Evolutionary conservation across 1,284 basidiomycete species (phyloP).

Genomic region (Ustilago tritici): DNA sequence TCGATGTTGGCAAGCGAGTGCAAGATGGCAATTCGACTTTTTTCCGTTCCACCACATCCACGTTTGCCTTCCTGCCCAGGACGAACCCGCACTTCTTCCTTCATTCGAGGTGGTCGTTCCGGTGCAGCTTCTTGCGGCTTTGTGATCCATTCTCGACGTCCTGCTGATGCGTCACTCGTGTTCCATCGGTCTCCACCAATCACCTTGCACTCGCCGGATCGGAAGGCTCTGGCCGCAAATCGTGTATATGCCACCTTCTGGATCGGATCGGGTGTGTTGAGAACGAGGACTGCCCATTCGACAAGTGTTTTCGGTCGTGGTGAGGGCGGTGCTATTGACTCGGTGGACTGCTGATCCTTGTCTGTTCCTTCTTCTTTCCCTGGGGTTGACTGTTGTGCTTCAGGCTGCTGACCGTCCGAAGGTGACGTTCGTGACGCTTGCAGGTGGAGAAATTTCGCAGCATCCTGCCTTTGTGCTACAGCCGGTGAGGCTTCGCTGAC

Average conservation of each 20-base stretch:
- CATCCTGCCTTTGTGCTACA: slow-evolving; percentile 25
- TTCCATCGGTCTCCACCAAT: slow-evolving; percentile 73
- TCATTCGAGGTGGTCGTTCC: slow-evolving; percentile 76
- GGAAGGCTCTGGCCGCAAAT: slow-evolving; percentile 78
- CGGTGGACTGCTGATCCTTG: background rate
- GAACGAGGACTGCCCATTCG: slow-evolving; percentile 80
- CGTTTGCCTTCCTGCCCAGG: slow-evolving; percentile 77
- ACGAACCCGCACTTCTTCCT: slow-evolving; percentile 74
- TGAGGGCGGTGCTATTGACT: slow-evolving; percentile 35
- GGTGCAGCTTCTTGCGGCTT: slow-evolving; percentile 73
- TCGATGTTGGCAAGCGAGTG: slow-evolving; percentile 89
- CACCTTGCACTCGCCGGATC: slow-evolving; percentile 77
- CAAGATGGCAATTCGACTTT: slow-evolving; percentile 80
- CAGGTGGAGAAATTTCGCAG: slow-evolving; percentile 34
- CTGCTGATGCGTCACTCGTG: slow-evolving; percentile 10
- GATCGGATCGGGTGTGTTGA: slow-evolving; percentile 79
- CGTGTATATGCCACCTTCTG: slow-evolving; percentile 80
- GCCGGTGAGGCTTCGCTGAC: slow-evolving; percentile 78
- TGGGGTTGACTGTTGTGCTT: background rate
- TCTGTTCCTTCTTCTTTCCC: background rate
- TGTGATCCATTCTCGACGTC: slow-evolving; percentile 38
- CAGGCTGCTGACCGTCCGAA: slow-evolving; percentile 18
- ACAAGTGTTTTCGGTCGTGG: slow-evolving; percentile 74
- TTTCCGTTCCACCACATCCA: slow-evolving; percentile 74
- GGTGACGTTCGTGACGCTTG: slow-evolving; percentile 24